A percentile compares a stretch with the other conserved stretches of the same genome.
phyloP scores from a whole-genome alignment of 2,329 filamentous ascomycete species.

The Fusarium clavum region DNA sequence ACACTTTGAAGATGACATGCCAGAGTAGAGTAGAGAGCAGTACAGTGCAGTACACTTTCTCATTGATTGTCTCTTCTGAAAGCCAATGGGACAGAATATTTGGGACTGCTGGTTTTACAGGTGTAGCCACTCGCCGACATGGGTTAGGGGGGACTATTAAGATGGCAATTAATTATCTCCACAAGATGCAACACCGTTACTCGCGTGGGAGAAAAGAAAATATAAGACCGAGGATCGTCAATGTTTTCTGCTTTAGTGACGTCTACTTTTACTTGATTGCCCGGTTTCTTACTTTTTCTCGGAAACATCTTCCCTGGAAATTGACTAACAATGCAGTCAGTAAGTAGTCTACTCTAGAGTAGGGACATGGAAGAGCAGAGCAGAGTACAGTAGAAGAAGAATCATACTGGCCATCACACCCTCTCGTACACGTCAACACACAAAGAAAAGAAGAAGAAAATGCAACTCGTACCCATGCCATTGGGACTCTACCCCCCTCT shows the following conservation, averaged over 20 bases:
- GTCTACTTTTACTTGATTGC: not conserved
- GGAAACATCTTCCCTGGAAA: not conserved
- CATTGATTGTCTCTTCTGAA: not conserved
- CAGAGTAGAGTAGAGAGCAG: not conserved
- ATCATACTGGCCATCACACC: conserved; percentile 18
- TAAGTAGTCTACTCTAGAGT: not conserved
- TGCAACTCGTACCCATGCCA: conserved; percentile 4
- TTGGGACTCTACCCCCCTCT: conserved; percentile 3
- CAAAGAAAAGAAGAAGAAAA: not conserved
- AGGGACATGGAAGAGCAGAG: not conserved
- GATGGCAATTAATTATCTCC: not conserved
- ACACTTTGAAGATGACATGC: conserved; percentile 5
- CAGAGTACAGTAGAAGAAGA: not conserved
- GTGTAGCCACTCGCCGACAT: not conserved
- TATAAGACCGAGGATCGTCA: not conserved
- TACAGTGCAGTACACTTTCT: not conserved
- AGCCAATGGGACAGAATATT: not conserved
- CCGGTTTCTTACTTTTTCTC: not conserved
- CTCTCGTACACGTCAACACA: not conserved
- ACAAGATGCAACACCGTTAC: conserved; percentile 19
- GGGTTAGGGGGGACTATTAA: not conserved
- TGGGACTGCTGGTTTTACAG: not conserved
- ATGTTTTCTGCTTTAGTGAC: not conserved
- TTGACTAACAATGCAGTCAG: not conserved
- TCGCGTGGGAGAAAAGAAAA: conserved; percentile 21